A percentile compares a stretch with the other conserved stretches of the same genome.
phyloP scores from a whole-genome alignment of 1,139 yeast genomes.

The Blastobotrys illinoisensis region DNA sequence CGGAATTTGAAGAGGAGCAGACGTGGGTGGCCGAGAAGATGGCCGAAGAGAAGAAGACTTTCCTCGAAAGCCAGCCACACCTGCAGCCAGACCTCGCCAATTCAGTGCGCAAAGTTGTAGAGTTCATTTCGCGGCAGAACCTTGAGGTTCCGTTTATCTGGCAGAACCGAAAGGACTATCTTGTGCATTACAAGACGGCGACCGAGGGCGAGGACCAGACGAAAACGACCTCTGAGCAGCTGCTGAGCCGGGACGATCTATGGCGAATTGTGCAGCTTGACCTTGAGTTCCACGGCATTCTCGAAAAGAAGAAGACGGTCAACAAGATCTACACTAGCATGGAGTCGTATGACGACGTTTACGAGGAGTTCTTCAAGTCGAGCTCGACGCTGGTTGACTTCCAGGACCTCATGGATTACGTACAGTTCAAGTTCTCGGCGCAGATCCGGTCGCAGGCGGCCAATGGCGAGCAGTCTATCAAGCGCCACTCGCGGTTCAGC shows the following conservation, averaged over 20 bases:
- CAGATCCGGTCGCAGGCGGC: constrained; percentile 50
- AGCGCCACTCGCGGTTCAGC: constrained; percentile 68
- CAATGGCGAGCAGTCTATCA: constrained; percentile 27
- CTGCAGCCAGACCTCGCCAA: constrained; percentile 57
- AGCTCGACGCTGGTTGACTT: constrained; percentile 69
- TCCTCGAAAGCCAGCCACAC: constrained; percentile 31
- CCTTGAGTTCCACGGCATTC: constrained; percentile 79
- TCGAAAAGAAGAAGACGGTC: constrained; percentile 66
- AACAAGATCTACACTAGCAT: constrained; percentile 53
- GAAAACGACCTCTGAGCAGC: constrained; percentile 37
- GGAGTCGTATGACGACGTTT: constrained; percentile 51
- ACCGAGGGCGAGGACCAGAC: constrained; percentile 1
- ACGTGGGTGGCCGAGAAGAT: constrained; percentile 61
- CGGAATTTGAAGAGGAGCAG: constrained; percentile 67
- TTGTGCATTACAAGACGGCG: constrained; percentile 39
- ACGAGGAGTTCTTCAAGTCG: constrained; percentile 48
- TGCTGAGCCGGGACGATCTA: constrained; percentile 54
- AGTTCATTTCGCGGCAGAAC: constrained; percentile 69
- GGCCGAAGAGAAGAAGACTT: constrained; percentile 19
- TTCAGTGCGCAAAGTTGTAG: constrained; percentile 73
- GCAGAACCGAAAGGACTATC: constrained; percentile 89
- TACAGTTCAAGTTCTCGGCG: constrained; percentile 75
- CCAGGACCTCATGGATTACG: constrained; percentile 82
- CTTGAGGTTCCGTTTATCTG: constrained; percentile 95
- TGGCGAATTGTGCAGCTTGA: constrained; percentile 89